These are phyloP conservation scores for Fraxinus platypoda DNA, from an alignment of 305 asterid species.

Conservation along the genomic window DNA sequence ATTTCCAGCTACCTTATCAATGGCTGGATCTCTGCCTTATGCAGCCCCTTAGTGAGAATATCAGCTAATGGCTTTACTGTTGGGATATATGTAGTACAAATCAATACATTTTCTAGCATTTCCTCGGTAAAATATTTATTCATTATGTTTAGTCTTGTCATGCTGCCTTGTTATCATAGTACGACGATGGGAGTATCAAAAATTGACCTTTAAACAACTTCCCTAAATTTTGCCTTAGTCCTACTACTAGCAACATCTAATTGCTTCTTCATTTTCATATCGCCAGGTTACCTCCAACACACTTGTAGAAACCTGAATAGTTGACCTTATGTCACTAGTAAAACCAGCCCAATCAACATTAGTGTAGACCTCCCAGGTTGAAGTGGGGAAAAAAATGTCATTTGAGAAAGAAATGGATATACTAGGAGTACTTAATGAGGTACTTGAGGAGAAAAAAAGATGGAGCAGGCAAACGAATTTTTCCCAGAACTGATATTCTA, in stretches of 20 bases:
- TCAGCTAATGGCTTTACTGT: background rate
- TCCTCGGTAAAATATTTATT: background rate
- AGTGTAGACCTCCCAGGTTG: background rate
- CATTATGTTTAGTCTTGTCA: background rate
- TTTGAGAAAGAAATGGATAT: background rate
- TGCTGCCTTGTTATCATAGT: conserved; percentile 1
- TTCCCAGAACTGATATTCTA: background rate
- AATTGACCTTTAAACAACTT: background rate
- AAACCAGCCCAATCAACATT: background rate
- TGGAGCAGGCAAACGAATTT: background rate
- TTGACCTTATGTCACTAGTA: background rate
- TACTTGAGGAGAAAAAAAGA: background rate
- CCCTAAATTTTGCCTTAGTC: background rate
- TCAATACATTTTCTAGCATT: background rate
- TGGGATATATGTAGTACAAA: background rate
- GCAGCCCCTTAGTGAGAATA: background rate
- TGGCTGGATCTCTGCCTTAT: background rate
- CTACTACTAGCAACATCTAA: background rate
- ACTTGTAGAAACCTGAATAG: background rate
- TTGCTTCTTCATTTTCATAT: background rate
- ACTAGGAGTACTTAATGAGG: background rate
- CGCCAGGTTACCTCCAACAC: background rate
- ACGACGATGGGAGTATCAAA: background rate
- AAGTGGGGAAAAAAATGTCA: background rate
- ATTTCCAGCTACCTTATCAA: background rate